These are phyloP conservation scores for Saururus chinensis DNA, from an alignment of 164 flowering plant species.

Conservation along the genomic window DNA sequence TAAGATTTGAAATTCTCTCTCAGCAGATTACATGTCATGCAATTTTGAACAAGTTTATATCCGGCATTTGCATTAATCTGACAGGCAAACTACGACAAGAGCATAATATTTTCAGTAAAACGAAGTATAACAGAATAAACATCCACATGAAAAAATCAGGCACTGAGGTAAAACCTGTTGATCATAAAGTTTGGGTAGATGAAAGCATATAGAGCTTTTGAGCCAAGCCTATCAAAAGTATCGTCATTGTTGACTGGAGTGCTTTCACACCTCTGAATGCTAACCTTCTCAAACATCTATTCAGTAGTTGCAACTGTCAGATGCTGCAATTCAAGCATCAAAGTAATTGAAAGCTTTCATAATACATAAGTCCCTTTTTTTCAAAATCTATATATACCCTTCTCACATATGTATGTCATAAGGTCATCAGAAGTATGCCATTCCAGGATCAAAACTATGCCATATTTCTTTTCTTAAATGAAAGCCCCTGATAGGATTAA, in stretches of 20 bases:
- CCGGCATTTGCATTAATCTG: no score
- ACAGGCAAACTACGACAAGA: no score
- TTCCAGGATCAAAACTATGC: no score
- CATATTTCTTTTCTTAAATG: no score
- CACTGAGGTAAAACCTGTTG: slow-evolving; percentile 41
- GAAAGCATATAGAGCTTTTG: slow-evolving; percentile 78
- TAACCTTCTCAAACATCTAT: slow-evolving; percentile 71
- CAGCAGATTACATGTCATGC: no score
- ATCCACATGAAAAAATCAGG: neutral
- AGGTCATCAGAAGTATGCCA: no score
- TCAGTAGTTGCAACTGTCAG: slow-evolving; percentile 9
- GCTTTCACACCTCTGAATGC: slow-evolving; percentile 71
- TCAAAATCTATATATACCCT: no score
- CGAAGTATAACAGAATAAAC: neutral
- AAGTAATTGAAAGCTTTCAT: neutral
- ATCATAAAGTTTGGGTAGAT: slow-evolving; percentile 94
- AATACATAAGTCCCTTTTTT: neutral
- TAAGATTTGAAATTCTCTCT: no score
- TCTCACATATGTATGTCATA: no score
- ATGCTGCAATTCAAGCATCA: slow-evolving; percentile 3
- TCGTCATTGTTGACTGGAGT: slow-evolving; percentile 18
- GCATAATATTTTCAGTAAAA: neutral
- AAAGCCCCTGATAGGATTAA: no score
- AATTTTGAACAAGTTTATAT: no score
- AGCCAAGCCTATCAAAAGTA: slow-evolving; percentile 64